Evolutionary conservation across 441 rosid genomes (phyloP), one percentile per base, ranked within the genome.

Genomic region (Sinapis alba): DNA sequence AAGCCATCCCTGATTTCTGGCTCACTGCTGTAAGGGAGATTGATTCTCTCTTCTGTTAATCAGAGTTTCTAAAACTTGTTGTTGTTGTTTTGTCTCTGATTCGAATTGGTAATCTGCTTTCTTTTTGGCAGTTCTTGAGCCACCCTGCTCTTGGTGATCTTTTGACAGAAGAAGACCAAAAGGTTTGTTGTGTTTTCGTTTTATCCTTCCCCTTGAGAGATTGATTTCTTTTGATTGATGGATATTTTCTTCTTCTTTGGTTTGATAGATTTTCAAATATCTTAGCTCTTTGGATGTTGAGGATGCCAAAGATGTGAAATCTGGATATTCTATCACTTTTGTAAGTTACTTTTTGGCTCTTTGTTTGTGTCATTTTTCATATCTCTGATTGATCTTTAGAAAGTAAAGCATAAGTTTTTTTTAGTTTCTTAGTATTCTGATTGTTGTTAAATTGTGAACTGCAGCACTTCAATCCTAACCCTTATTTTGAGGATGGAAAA

Each of bases 1-100:
- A 87, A 73, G 70, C 86, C 3, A 91, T 94, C 72, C 96, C 98
- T n/a, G 98, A 94, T 78, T 94, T 94, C 82, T 94, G 97, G 98
- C 79, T 92, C 65, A 91, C 94, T 66, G 97, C 98, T 75, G 98
- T 91, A 59, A 89, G 92, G 83, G 5, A 36, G 0, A 41, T 20
- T 20, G 72, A 10, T 77, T 56, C 62, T 47, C 59, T 45, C 3
- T 71, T 73, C 27, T 62, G 26, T 62, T 47, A 51, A 4, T 6
- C 8, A 30, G 41, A 23, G 59, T 5, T 45, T 34, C 1, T 45
- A 0, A 15, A 19, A 1, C 5, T 1, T 27, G n/a, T n/a, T n/a
- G 0, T 13, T 3, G 43, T 41, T 41, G 43, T 75, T 3, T 36
- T 47, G 54, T 18, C 68, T 23, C 50, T 36, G 0, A 26, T 11